A percentile compares a stretch with the other conserved stretches of the same genome.
These are phyloP conservation scores for Termitomyces heimii DNA, from an alignment of 768 basidiomycete genomes.

Conservation along the genomic window DNA sequence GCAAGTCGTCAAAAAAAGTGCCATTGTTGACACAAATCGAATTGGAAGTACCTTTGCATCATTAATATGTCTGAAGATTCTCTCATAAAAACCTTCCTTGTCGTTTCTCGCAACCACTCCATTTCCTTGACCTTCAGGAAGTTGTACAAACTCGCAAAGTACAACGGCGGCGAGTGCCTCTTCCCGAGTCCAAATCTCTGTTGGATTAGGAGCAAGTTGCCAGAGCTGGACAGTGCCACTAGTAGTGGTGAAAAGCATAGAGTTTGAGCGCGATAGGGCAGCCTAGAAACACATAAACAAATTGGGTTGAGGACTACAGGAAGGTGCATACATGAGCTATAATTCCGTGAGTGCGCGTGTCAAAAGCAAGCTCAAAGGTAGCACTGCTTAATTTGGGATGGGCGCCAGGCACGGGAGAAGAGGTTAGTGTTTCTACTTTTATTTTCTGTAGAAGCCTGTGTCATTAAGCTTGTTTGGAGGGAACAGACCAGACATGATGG, in stretches of 20 bases:
- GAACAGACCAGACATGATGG: neutral
- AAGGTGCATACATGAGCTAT: conserved; percentile 52
- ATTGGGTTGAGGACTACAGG: neutral
- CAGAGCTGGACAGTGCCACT: conserved; percentile 76
- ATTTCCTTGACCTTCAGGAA: conserved; percentile 53
- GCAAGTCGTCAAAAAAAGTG: conserved; percentile 25
- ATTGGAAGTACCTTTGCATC: conserved; percentile 48
- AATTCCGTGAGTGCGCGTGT: conserved; percentile 59
- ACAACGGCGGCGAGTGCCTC: conserved; percentile 66
- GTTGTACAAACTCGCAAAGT: conserved; percentile 67
- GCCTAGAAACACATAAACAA: conserved; percentile 8
- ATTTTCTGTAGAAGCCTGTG: conserved; percentile 35
- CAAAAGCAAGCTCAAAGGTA: conserved; percentile 57
- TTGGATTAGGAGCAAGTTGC: conserved; percentile 36
- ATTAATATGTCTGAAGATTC: conserved; percentile 49
- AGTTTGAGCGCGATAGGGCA: conserved; percentile 40
- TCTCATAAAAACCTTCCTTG: conserved; percentile 42
- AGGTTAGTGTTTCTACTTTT: conserved; percentile 42
- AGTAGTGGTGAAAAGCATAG: conserved; percentile 59
- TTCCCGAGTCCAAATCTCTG: conserved; percentile 72
- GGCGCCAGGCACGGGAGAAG: conserved; percentile 39
- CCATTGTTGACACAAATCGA: neutral
- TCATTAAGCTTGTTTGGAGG: neutral
- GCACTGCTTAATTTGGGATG: neutral
- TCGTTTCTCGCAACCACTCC: conserved; percentile 28